Conservation (phyloP, 192 early-diverging fungal genomes). For the Coemansia sp. region DNA sequence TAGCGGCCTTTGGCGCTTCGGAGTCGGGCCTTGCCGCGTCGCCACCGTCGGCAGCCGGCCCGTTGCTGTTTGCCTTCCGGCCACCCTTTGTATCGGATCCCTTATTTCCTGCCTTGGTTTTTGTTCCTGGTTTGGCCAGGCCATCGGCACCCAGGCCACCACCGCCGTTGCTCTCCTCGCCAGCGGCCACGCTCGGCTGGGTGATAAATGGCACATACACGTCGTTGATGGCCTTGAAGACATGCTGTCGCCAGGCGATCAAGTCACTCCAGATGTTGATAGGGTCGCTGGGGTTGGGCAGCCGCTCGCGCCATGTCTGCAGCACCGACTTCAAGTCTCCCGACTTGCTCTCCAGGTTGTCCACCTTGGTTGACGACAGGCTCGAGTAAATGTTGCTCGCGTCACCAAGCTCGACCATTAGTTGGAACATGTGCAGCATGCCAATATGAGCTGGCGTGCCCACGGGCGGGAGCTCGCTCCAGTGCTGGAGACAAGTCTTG, state of each 20-base stretch:
- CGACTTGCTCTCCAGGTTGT: constrained; percentile 85
- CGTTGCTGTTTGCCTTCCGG: constrained; percentile 33
- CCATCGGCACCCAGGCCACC: constrained; percentile 6
- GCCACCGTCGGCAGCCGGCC: constrained; percentile 10
- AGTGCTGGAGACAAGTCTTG: constrained; percentile 82
- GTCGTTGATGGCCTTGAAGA: constrained; percentile 96
- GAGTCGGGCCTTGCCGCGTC: constrained; percentile 19
- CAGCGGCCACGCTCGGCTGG: constrained; percentile 21
- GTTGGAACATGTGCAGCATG: constrained; percentile 92
- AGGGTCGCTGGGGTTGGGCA: constrained; percentile 97
- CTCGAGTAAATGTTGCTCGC: constrained; percentile 88
- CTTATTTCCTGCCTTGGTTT: constrained; percentile 48
- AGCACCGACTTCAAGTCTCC: constrained; percentile 88
- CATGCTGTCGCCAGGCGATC: constrained; percentile 97
- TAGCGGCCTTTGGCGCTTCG: constrained; percentile 10
- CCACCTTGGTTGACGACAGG: constrained; percentile 72
- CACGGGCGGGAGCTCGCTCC: constrained; percentile 86
- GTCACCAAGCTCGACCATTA: constrained; percentile 94
- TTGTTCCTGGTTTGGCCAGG: constrained; percentile 5
- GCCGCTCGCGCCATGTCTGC: constrained; percentile 94
- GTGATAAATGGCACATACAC: constrained; percentile 88
- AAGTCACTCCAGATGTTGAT: constrained; percentile 98
- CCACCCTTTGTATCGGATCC: constrained; percentile 52
- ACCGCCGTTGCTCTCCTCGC: constrained; percentile 15
- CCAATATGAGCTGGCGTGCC: constrained; percentile 87